phyloP scores from a whole-genome alignment of 2,329 filamentous ascomycete species.

The Xylaria sp. region DNA sequence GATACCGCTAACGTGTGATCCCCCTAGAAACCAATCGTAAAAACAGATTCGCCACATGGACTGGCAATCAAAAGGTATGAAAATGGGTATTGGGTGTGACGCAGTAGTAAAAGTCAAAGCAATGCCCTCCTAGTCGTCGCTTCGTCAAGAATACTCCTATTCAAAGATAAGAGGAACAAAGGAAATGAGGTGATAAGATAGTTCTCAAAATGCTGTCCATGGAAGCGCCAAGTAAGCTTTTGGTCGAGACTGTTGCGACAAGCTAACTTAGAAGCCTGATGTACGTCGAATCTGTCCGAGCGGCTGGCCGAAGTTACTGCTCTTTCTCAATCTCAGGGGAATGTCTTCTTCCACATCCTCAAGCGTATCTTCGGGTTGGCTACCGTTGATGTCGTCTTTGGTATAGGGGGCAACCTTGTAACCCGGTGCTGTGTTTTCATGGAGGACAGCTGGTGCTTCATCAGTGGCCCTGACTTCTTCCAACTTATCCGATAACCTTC shows the following conservation, averaged over 20 bases:
- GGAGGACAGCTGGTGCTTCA: conserved; percentile 51
- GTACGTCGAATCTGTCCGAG: conserved; percentile 32
- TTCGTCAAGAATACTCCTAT: conserved; percentile 2
- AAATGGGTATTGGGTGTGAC: conserved; percentile 23
- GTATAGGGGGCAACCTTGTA: not conserved
- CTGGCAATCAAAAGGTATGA: conserved; percentile 1
- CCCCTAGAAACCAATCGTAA: not conserved
- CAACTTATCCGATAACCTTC: conserved; percentile 56
- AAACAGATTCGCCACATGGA: not conserved
- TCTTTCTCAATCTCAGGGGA: conserved; percentile 34
- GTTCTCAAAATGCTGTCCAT: not conserved
- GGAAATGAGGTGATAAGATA: not conserved
- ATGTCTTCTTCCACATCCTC: conserved; percentile 31
- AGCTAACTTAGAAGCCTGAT: not conserved
- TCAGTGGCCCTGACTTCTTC: conserved; percentile 54
- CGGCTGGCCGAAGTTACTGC: conserved; percentile 39
- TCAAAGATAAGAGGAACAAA: conserved; percentile 7
- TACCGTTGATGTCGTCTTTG: conserved; percentile 21
- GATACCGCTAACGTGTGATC: not conserved
- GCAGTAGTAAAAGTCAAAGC: conserved; percentile 13
- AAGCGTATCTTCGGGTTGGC: conserved; percentile 16
- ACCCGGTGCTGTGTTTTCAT: not conserved
- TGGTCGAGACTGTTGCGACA: not conserved
- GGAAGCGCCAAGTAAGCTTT: not conserved
- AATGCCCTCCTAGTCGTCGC: conserved; percentile 1